phyloP scores from a whole-genome alignment of 495 filamentous ascomycete genomes.

The Annulohypoxylon nitens region DNA sequence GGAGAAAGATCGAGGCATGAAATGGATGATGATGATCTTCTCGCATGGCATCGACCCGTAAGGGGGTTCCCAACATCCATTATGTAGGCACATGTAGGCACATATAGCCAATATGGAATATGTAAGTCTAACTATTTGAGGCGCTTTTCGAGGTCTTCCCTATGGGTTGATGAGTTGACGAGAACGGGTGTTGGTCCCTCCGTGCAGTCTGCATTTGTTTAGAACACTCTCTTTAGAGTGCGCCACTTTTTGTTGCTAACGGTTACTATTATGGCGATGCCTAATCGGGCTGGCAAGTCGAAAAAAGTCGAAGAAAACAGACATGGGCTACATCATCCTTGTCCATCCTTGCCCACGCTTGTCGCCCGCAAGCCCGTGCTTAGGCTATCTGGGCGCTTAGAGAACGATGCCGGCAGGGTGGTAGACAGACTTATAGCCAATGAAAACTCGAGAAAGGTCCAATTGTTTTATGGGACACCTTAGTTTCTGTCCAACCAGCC shows the following conservation, averaged over 20 bases:
- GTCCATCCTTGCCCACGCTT: background rate
- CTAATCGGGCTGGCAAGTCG: constrained; percentile 35
- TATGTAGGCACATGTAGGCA: constrained; percentile 17
- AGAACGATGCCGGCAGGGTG: constrained; percentile 41
- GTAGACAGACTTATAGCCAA: constrained; percentile 37
- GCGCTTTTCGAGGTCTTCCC: constrained; percentile 29
- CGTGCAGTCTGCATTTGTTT: constrained; percentile 38
- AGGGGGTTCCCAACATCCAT: constrained; percentile 33
- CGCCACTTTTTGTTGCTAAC: constrained; percentile 43
- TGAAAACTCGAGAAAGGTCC: constrained; percentile 36
- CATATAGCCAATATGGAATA: background rate
- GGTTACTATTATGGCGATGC: constrained; percentile 42
- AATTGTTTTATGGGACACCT: constrained; percentile 41
- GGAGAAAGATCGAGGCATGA: constrained; percentile 49
- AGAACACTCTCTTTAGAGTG: constrained; percentile 20
- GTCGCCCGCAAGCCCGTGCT: constrained; percentile 34
- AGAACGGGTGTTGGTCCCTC: constrained; percentile 37
- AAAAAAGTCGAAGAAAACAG: constrained; percentile 24
- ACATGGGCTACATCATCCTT: constrained; percentile 34
- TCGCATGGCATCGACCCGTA: constrained; percentile 37
- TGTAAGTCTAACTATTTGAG: constrained; percentile 15
- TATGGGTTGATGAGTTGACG: constrained; percentile 31
- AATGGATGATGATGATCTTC: constrained; percentile 23
- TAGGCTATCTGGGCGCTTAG: constrained; percentile 51
- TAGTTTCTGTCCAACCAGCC: constrained; percentile 57